Base-by-base conservation (phyloP, 2,329 filamentous ascomycete species). In the Beauveria rudraprayagi region DNA sequence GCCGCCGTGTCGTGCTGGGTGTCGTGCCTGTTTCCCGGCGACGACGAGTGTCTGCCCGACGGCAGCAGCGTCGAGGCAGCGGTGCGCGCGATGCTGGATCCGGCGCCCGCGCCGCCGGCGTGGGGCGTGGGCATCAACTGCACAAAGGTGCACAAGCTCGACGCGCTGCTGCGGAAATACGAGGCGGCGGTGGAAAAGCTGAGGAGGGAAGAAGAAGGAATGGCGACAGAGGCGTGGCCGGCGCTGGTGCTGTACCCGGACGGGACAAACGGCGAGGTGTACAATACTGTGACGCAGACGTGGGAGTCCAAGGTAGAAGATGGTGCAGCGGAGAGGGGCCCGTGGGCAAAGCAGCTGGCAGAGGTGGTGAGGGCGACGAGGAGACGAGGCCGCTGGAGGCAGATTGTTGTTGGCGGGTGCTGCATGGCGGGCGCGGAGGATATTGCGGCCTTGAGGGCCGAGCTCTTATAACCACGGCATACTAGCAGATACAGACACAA, bases 121-220 rank as follows among this genome's bases (percentile, higher is more conserved):
- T 86, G 82, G 81, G 86, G 82, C 0, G 77, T 90, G 26, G 86
- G 87, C 1, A 80, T 89, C 67, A 89, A 89, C 71, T 89, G 86
- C 70, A 89, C 81, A 43, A 88, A 87, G 70, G 79, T 89, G 40
- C 77, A 80, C 55, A 85, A 88, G 69, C 75, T 90, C 34, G 78
- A 80, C 2, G 68, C 72, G 0, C 71, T 88, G 17, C 72, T 90
- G 19, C 72, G 70, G 19, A 75, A 80, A 54, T 87, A 83, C 56
- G 83, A 87, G 66, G 75, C 72, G 3, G 77, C 75, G 9, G 69
- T 85, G 17, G 62, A 63, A 10, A 64, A 62, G n/a, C 57, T 83
- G 65, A 61, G 77, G 1, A 56, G 67, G 4, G 65, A 70, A 22
- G 22, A 22, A 4, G 73, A 70, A 4, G 73, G 75, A 0, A 66